Evolutionary conservation across 1,284 basidiomycete genomes (phyloP), one percentile per base, ranked within the genome.

Genomic region (Irpex sp.): DNA sequence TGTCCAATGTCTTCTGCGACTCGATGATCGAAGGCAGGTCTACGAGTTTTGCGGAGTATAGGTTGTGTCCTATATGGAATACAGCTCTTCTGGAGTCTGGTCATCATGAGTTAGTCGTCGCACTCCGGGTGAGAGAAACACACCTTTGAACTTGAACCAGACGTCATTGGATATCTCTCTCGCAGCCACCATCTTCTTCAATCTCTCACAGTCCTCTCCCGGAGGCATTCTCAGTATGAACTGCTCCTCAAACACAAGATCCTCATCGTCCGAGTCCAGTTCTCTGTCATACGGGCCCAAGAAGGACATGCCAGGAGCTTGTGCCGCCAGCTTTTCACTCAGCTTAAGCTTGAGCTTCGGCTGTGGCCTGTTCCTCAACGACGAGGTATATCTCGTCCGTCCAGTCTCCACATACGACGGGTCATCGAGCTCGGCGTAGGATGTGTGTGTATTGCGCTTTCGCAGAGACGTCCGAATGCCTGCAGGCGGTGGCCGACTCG

Each of bases 121-220:
- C 17, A 40, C 19, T 40, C 11, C 38, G 60, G 57, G 9, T 19
- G 19, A 49, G 19, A 21, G 66, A 58, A 58, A 71, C 81, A 64
- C 68, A 93, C 94, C 95, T 78, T 98, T 96, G 76, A 99, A 98
- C 78, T 97, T 98, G 84, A 99, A 96, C 92, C 94, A 98, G 8
- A 98, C 87, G 69, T 97, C 95, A 68, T 91, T 85, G 8, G 84
- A 79, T 36, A 94, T 82, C 69, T 95, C 92, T 66, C 95, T 86
- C 56, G 87, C 81, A 59, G 86, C 83, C 9, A 97, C 88, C 82
- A 93, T 88, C 78, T 93, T 93, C 71, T 86, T 84, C 64, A 97
- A 70, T 68, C 84, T 88, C 57, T 92, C 89, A 59, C 85, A 86
- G 68, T 93, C 92, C 62, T 92, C 90, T 0, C 92, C 93, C 3